Evolutionary conservation across 1,139 yeast genomes (phyloP).

Genomic region (Blastobotrys capitulatus): DNA sequence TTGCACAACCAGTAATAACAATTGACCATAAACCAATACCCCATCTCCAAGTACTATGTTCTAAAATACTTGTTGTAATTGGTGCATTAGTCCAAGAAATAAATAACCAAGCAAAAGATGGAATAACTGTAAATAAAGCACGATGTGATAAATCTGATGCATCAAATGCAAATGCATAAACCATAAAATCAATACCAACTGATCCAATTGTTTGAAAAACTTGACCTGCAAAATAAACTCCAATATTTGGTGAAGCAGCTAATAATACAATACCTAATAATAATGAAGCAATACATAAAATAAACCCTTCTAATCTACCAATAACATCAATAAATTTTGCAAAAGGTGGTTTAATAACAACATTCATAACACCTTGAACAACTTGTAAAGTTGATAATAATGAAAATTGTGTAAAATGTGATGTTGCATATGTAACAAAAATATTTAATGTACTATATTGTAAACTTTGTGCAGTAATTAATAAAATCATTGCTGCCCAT

Average conservation of each 20-base stretch:
- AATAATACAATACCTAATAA: slow-evolving; percentile 12
- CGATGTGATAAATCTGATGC: slow-evolving; percentile 36
- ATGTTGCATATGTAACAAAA: slow-evolving; percentile 39
- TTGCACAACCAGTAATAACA: slow-evolving; percentile 54
- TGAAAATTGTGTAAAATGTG: slow-evolving; percentile 37
- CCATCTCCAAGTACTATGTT: slow-evolving; percentile 48
- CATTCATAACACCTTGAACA: slow-evolving; percentile 37
- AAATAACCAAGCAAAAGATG: slow-evolving; percentile 21
- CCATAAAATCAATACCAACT: slow-evolving; percentile 36
- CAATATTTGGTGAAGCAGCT: slow-evolving; percentile 26
- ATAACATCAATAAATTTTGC: slow-evolving; percentile 38
- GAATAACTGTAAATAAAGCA: slow-evolving; percentile 35
- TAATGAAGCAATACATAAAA: slow-evolving; percentile 28
- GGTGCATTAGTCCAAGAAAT: slow-evolving; percentile 17
- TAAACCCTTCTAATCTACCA: slow-evolving; percentile 39
- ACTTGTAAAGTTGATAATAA: slow-evolving; percentile 39
- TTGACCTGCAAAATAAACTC: slow-evolving; percentile 33
- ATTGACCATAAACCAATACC: slow-evolving; percentile 74
- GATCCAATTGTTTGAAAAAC: slow-evolving; percentile 35
- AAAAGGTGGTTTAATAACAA: slow-evolving; percentile 37
- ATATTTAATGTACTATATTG: slow-evolving; percentile 36
- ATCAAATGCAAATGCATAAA: slow-evolving; percentile 38
- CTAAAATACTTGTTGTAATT: slow-evolving; percentile 16
- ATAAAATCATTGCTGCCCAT: slow-evolving; percentile 32
- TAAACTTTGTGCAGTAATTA: slow-evolving; percentile 37